Evolutionary conservation across 2,329 filamentous ascomycete species (phyloP), one percentile per base, ranked within the genome.

Genomic region (Penicillium corylophilum): DNA sequence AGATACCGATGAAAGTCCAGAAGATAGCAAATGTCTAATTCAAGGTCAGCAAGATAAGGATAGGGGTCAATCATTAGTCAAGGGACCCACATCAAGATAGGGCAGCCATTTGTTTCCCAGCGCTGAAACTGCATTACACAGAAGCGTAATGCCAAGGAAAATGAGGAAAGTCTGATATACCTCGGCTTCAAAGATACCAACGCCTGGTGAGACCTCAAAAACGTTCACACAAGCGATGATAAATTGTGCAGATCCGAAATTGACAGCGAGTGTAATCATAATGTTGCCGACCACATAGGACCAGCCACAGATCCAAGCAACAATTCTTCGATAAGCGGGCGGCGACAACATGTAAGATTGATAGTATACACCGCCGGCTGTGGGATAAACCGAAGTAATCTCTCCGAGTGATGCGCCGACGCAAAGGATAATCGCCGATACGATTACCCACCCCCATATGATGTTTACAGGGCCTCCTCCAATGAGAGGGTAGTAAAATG

Each of bases 251-350:
- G 79, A 80, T 64, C 87, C 88, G 61, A 92, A 89, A 65, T 89
- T 89, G 1, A 87, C 87, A 5, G 88, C 84, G 0, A 89, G 74
- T 0, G 85, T 88, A 42, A 88, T 92, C 59, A 86, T 90, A 69
- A 90, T 86, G 73, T 91, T 91, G 52, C 89, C 89, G 46, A 90
- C 84, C 16, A 89, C 81, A 66, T 88, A 91, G 20, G 86, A 68
- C 85, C 86, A 89, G 5, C 86, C 86, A 4, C 84, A 86, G 20
- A 87, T 81, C 80, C 84, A 89, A 7, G 79, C 82, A 7, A 84
- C 80, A 22, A 88, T 77, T 2, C 84, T 83, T 7, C 85, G 83
- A 71, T 81, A 88, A 64, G 83, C 74, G 31, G 76, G 77, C 0
- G 83, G 85, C 2, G 80, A 79, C 18, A 89, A 76, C 79, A 88